Conservation (phyloP, 208 protist genomes). For the Trichomonas tenax region DNA sequence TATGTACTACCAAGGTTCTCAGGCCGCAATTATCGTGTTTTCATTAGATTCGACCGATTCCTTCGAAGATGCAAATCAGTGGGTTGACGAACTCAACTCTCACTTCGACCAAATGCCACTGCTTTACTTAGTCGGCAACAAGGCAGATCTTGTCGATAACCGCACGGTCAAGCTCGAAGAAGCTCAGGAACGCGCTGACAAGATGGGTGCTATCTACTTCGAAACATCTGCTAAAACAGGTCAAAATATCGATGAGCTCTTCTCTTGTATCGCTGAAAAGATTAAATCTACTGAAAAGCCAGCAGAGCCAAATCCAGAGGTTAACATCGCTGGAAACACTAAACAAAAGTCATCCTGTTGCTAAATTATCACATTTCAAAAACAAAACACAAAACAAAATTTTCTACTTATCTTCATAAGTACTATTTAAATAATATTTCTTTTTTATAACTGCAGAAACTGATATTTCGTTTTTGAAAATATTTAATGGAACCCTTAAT, state of each 20-base stretch:
- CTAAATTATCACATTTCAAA: too few species aligned
- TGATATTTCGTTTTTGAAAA: too few species aligned
- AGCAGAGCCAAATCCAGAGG: not conserved
- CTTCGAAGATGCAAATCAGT: not conserved
- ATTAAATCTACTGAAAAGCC: not conserved
- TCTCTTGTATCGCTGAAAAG: not conserved
- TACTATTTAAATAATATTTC: too few species aligned
- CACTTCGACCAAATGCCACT: not conserved
- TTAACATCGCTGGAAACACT: not conserved
- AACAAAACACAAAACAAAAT: too few species aligned
- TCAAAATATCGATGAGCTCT: not conserved
- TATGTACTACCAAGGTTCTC: constrained; percentile 46
- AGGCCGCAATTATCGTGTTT: constrained; percentile 43
- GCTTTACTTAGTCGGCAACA: not conserved
- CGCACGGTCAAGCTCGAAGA: not conserved
- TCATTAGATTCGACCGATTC: constrained; percentile 30
- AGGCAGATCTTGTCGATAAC: not conserved
- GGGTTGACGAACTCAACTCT: not conserved
- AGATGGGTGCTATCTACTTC: not conserved
- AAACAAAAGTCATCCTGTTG: not conserved
- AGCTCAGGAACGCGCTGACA: not conserved
- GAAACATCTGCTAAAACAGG: constrained; percentile 15
- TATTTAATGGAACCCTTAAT: too few species aligned
- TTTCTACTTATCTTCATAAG: too few species aligned
- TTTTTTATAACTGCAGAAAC: too few species aligned